Evolutionary conservation across 2,329 filamentous ascomycete species (phyloP), one percentile per base, ranked within the genome.

Genomic region (Exophiala xenobiotica): DNA sequence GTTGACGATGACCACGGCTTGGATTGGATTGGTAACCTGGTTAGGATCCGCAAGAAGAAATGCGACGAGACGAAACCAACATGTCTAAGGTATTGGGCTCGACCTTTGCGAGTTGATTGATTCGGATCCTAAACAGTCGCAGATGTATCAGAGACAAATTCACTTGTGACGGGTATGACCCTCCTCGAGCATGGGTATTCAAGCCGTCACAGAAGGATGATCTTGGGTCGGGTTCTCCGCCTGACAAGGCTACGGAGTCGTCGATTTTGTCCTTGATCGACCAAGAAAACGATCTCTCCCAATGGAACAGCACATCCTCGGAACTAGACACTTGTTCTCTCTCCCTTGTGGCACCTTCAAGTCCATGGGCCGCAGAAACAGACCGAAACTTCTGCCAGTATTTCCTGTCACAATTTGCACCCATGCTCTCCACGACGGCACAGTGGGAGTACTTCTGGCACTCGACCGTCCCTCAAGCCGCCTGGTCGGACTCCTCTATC

Each of bases 31-130:
- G n/a, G n/a, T n/a, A n/a, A n/a, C n/a, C n/a, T n/a, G n/a, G n/a
- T n/a, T n/a, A 39, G n/a, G 24, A 49, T 56, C 8, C 37, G 53
- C 7, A 31, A 38, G 31, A 51, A 52, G 29, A 52, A 53, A 24
- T 56, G 53, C 43, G 53, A 52, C 27, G 49, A 52, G 20, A 40
- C 43, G 27, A 47, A 51, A 20, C 53, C 49, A 26, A 27, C 23
- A 19, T 56, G 47, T 42, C n/a, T n/a, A n/a, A n/a, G n/a, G n/a
- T n/a, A n/a, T 41, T 19, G n/a, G 26, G 24, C 22, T 35, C 7
- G 11, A 46, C 24, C 14, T 23, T 5, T 19, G 23, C 19, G 19
- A 22, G 11, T 19, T 41, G 38, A 20, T 20, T 8, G 38, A 8
- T 7, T 4, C 38, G 19, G 19, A 22, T 29, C n/a, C n/a, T n/a